A percentile compares a stretch with the other conserved stretches of the same genome.
phyloP scores from a whole-genome alignment of 441 rosid genomes.

The Syzygium malaccense region DNA sequence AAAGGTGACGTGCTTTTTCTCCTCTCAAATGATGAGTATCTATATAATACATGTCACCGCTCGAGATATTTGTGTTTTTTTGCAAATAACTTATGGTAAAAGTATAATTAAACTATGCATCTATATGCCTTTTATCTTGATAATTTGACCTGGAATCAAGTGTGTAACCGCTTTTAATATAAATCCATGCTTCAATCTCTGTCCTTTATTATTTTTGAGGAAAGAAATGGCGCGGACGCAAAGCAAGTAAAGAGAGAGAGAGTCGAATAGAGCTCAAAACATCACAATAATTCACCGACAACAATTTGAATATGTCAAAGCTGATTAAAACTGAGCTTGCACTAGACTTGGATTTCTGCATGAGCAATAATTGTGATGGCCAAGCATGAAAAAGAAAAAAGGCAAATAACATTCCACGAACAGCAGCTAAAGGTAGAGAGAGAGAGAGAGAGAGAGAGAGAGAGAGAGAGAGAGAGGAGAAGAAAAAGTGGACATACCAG shows the following conservation, averaged over 20 bases:
- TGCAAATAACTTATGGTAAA: not conserved
- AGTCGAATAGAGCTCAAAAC: not conserved
- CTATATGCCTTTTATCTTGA: not conserved
- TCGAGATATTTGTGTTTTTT: not conserved
- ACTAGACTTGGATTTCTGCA: not conserved
- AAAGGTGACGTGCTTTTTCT: not conserved
- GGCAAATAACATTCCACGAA: not conserved
- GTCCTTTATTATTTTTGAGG: not conserved
- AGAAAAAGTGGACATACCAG: slow-evolving; percentile 36
- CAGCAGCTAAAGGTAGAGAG: not conserved
- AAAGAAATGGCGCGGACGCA: not conserved
- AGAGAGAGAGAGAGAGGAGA: not conserved
- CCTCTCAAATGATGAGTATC: not conserved
- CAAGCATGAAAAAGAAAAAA: not conserved
- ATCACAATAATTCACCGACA: not conserved
- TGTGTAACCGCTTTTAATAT: not conserved
- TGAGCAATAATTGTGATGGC: not conserved
- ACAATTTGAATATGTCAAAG: not conserved
- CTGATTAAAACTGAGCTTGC: not conserved
- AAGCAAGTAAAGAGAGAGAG: not conserved
- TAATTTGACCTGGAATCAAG: not conserved
- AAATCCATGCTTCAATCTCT: not conserved
- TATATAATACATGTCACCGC: not conserved
- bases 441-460: not conserved
- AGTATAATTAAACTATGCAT: not conserved